Evolutionary conservation across 192 early-diverging fungal species (phyloP).

Genomic region (Chytriomyces sp.): DNA sequence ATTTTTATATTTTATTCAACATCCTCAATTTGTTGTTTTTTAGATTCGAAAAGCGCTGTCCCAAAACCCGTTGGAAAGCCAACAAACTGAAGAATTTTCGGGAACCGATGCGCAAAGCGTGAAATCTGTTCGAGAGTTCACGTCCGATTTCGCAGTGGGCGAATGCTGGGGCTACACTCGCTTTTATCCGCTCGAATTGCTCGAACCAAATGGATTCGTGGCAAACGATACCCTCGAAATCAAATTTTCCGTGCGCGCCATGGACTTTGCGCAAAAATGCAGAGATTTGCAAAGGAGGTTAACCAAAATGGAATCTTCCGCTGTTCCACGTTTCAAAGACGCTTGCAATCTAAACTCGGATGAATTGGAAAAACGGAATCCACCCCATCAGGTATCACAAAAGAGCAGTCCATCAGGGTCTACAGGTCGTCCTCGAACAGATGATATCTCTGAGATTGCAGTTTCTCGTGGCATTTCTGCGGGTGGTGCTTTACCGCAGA

Average conservation of each 20-base stretch:
- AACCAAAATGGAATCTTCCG: not conserved
- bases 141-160: conserved; percentile 33
- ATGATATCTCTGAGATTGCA: too few relatives aligned
- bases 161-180: conserved; percentile 44
- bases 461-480: too few relatives aligned
- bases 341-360: too few relatives aligned
- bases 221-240: conserved; percentile 20
- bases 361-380: too few relatives aligned
- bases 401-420: too few relatives aligned
- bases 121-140: conserved; percentile 35
- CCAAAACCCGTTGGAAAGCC: not conserved
- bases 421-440: too few relatives aligned
- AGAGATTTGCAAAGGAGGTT: conserved; percentile 31
- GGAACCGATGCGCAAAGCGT: not conserved
- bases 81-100: not conserved
- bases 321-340: not conserved
- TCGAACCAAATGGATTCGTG: conserved; percentile 29
- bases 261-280: conserved; percentile 41
- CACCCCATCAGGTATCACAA: too few relatives aligned
- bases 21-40: not conserved
- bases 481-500: too few relatives aligned
- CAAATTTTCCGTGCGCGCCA: conserved; percentile 38
- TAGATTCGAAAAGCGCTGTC: conserved; percentile 15
- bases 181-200: conserved; percentile 38
- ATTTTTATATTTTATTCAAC: not conserved